Conservation (phyloP, 768 basidiomycete species). For the Tylopilus rubrobrunneus region DNA sequence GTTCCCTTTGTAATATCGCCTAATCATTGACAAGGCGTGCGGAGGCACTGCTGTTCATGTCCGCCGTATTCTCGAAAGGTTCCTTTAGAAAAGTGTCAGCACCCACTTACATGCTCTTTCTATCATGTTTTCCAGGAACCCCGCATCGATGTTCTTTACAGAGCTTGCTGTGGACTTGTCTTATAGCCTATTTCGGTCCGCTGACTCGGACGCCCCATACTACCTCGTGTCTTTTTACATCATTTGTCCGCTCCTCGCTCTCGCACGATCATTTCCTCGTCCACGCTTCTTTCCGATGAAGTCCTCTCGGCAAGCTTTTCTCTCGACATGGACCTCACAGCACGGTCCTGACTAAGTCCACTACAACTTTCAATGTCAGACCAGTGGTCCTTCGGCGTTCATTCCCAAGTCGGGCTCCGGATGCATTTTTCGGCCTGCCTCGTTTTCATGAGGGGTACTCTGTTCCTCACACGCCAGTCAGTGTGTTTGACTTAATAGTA, state of each 20-base stretch:
- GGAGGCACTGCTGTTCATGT: conserved; percentile 22
- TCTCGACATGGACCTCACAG: conserved; percentile 10
- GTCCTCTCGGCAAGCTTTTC: conserved; percentile 7
- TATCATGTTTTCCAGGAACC: conserved; percentile 12
- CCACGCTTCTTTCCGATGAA: conserved; percentile 8
- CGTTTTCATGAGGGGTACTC: conserved; percentile 14
- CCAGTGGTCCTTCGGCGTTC: conserved; percentile 8
- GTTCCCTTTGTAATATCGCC: conserved; percentile 25
- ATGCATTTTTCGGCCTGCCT: conserved; percentile 16
- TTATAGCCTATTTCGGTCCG: conserved; percentile 12
- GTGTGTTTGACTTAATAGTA: conserved; percentile 4
- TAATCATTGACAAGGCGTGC: conserved; percentile 20
- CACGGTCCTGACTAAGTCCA: conserved; percentile 21
- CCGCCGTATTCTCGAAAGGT: conserved; percentile 18
- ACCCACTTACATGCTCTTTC: conserved; percentile 17
- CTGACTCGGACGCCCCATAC: conserved; percentile 1
- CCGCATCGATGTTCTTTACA: conserved; percentile 9
- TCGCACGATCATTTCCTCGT: conserved; percentile 13
- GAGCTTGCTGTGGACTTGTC: conserved; percentile 8
- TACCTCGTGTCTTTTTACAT: conserved; percentile 28
- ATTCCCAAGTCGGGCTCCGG: conserved; percentile 15
- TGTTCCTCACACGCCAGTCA: conserved; percentile 14
- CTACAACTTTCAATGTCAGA: conserved; percentile 4
- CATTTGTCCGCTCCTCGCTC: conserved; percentile 2
- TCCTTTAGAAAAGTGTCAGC: conserved; percentile 14